phyloP scores from a whole-genome alignment of 2,329 filamentous ascomycete species.

The Byssoonygena ceratinophila region DNA sequence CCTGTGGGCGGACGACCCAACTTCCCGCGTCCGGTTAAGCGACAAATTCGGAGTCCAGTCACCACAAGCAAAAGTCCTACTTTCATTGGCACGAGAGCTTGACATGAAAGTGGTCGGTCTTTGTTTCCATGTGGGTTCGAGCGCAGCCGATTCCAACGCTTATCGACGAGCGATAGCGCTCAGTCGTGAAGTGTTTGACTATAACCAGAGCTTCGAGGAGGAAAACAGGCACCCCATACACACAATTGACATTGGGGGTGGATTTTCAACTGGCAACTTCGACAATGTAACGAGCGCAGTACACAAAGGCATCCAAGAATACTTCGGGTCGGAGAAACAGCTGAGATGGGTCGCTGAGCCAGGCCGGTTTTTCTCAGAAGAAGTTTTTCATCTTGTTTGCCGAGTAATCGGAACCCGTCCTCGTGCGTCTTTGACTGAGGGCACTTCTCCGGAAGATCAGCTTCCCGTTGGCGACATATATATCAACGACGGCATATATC shows the following conservation, averaged over 20 bases:
- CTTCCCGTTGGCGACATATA: conserved; percentile 3
- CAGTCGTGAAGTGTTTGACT: conserved; percentile 5
- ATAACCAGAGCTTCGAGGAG: conserved; percentile 5
- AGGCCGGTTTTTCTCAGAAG: conserved; percentile 5
- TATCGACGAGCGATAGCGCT: conserved; percentile 8
- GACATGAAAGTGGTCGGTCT: conserved; percentile 21
- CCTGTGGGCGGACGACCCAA: conserved; percentile 14
- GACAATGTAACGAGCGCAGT: conserved; percentile 8
- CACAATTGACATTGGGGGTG: conserved; percentile 24
- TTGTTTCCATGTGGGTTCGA: conserved; percentile 24
- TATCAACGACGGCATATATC: conserved; percentile 13
- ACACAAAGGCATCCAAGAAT: neutral
- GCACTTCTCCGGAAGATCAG: neutral
- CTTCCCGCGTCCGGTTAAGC: conserved; percentile 9
- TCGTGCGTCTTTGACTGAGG: neutral
- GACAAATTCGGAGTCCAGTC: conserved; percentile 20
- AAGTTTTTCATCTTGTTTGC: conserved; percentile 8
- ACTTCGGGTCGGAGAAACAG: conserved; percentile 11
- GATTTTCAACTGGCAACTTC: conserved; percentile 21
- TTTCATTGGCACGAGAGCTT: conserved; percentile 20
- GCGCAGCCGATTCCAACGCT: conserved; percentile 2
- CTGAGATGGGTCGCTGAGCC: conserved; percentile 11
- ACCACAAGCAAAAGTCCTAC: conserved; percentile 16
- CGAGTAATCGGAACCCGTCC: conserved; percentile 8
- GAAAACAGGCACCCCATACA: conserved; percentile 4